Percentiles rank a stretch among this genome's conserved stretches.
phyloP scores from a whole-genome alignment of 208 protist genomes.

The Wallacemonas rigidus region DNA sequence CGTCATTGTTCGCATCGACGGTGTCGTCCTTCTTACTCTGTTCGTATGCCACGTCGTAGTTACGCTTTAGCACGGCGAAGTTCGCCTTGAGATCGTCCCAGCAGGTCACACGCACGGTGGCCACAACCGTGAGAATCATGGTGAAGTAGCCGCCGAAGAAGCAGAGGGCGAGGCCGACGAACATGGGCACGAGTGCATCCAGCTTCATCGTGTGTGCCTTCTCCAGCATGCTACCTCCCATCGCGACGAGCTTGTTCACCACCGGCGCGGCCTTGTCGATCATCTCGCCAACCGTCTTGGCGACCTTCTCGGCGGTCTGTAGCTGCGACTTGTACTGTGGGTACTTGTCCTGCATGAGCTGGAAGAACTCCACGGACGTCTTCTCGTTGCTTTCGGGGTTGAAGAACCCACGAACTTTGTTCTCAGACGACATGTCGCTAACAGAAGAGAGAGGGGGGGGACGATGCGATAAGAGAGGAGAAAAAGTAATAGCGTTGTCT shows the following conservation, averaged over 20 bases:
- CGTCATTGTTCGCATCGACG: conserved; percentile 47
- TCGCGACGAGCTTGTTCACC: conserved; percentile 24
- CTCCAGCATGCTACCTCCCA: conserved; percentile 17
- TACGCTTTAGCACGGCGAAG: conserved; percentile 44
- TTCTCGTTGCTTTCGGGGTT: conserved; percentile 16
- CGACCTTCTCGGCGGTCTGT: conserved; percentile 22
- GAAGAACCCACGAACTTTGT: conserved; percentile 18
- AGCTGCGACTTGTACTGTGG: conserved; percentile 41
- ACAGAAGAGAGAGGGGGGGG: too few species aligned
- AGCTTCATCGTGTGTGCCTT: conserved; percentile 33
- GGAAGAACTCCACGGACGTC: conserved; percentile 34
- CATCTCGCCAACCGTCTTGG: conserved; percentile 18
- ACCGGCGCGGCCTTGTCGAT: conserved; percentile 32
- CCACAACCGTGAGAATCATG: conserved; percentile 68
- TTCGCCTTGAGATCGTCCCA: conserved; percentile 61
- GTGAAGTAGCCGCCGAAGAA: conserved; percentile 86
- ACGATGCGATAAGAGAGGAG: too few species aligned
- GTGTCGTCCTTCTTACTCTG: conserved; percentile 60
- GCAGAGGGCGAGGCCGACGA: conserved; percentile 69
- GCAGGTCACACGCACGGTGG: conserved; percentile 71
- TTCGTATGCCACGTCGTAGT: conserved; percentile 63
- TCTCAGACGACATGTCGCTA: conserved; percentile 4
- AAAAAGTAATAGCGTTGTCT: too few species aligned
- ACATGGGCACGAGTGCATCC: conserved; percentile 43
- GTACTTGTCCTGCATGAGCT: conserved; percentile 45